phyloP scores from a whole-genome alignment of 345 rosid genomes.

The Moricandia arvensis region DNA sequence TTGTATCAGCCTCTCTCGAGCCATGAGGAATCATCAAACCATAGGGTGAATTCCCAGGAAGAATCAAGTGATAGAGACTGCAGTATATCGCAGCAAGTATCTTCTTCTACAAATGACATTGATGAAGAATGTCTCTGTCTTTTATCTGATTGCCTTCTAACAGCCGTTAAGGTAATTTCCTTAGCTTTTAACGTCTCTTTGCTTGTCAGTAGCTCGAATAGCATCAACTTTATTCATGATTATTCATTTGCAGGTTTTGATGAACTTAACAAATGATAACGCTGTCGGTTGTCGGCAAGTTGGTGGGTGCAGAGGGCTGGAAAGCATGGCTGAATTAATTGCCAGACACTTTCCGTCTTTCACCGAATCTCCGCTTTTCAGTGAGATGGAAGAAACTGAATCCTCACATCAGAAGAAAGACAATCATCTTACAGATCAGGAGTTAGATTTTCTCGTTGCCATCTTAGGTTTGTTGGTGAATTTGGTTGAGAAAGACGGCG shows the following conservation, averaged over 20 bases:
- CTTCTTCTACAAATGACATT: constrained; percentile 41
- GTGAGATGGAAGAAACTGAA: constrained; percentile 40
- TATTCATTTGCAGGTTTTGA: constrained; percentile 55
- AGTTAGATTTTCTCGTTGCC: constrained; percentile 93
- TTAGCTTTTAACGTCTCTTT: background rate
- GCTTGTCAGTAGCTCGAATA: background rate
- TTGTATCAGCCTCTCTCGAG: constrained; percentile 40
- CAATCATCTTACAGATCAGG: constrained; percentile 71
- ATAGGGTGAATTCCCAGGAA: constrained; percentile 32
- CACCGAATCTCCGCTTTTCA: constrained; percentile 41
- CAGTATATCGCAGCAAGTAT: constrained; percentile 40
- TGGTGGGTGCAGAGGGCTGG: constrained; percentile 80
- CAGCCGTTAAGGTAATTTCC: constrained; percentile 73
- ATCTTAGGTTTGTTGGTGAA: constrained; percentile 89
- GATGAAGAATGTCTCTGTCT: constrained; percentile 58
- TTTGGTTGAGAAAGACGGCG: constrained; percentile 88
- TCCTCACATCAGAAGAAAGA: constrained; percentile 42
- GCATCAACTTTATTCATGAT: background rate
- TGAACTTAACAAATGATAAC: constrained; percentile 93
- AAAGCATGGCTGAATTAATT: constrained; percentile 70
- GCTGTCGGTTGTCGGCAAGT: constrained; percentile 81
- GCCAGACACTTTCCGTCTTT: constrained; percentile 76
- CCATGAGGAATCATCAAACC: constrained; percentile 51
- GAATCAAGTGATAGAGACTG: constrained; percentile 40
- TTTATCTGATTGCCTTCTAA: constrained; percentile 79